These are phyloP conservation scores for Beauveria sp. DNA, from an alignment of 2,329 filamentous ascomycete species.

Conservation along the genomic window DNA sequence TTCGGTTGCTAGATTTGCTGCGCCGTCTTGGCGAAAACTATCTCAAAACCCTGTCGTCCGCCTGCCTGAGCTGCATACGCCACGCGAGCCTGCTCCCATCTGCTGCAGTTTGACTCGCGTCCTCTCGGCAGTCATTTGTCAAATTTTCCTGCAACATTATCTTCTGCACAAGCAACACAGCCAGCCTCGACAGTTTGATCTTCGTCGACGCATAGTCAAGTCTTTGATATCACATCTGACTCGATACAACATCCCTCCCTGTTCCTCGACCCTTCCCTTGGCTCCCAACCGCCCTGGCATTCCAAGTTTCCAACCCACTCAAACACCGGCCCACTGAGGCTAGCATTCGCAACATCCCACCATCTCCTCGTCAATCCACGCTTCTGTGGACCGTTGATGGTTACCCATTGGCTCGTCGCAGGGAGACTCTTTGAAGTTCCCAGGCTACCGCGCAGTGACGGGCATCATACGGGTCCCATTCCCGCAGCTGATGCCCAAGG, in stretches of 20 bases:
- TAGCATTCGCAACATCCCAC: not conserved
- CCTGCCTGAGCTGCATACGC: conserved; percentile 1
- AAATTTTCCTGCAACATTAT: not conserved
- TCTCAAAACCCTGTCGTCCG: not conserved
- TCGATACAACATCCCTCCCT: not conserved
- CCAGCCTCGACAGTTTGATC: not conserved
- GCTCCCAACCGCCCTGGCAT: not conserved
- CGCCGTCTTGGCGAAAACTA: not conserved
- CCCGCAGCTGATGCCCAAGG: not conserved
- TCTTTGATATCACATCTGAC: not conserved
- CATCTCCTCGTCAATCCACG: not conserved
- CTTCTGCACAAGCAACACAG: not conserved
- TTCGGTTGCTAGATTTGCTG: not conserved
- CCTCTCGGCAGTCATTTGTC: not conserved
- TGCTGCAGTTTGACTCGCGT: not conserved
- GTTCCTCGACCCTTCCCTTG: not conserved
- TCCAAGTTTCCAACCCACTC: conserved; percentile 1
- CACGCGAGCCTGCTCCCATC: not conserved
- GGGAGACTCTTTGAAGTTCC: not conserved
- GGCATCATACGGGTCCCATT: not conserved
- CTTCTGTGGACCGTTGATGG: not conserved
- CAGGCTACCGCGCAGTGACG: not conserved
- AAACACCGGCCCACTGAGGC: conserved; percentile 2
- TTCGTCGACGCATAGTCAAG: not conserved
- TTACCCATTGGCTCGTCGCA: conserved; percentile 2